Evolutionary conservation across 1,284 basidiomycete species (phyloP).

Genomic region (Sparassis latifolia): DNA sequence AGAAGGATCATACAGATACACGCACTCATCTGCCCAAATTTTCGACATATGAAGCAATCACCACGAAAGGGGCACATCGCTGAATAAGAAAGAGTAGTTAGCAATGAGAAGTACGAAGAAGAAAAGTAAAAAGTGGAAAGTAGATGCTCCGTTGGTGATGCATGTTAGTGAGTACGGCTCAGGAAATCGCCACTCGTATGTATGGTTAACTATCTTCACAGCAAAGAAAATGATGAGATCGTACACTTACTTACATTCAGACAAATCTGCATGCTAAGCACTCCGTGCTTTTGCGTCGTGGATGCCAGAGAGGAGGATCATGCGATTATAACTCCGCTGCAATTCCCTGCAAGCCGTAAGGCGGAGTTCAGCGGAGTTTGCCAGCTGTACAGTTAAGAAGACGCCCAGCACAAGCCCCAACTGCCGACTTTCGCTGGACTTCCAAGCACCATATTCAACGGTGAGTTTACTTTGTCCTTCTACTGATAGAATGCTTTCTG

Average conservation of each 20-base stretch:
- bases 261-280: no score
- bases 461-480: background rate
- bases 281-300: no score
- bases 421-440: no score
- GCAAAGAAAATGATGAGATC: conserved; percentile 9
- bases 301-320: no score
- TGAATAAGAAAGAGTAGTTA: no score
- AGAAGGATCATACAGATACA: conserved; percentile 13
- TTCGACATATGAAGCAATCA: no score
- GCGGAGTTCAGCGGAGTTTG: conserved; percentile 17
- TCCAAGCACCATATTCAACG: no score
- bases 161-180: conserved; percentile 70
- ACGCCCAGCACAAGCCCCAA: background rate
- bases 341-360: background rate
- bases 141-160: conserved; percentile 68
- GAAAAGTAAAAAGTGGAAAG: background rate
- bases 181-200: conserved; percentile 61
- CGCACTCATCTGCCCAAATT: no score
- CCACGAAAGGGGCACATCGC: no score
- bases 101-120: background rate
- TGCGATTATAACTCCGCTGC: background rate
- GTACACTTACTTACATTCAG: no score
- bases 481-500: background rate
- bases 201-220: conserved; percentile 62
- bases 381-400: conserved; percentile 26